Percentiles rank a stretch among this genome's conserved stretches.
Evolutionary conservation across 2,329 filamentous ascomycete genomes (phyloP).

Genomic region (Fusarium sp.): DNA sequence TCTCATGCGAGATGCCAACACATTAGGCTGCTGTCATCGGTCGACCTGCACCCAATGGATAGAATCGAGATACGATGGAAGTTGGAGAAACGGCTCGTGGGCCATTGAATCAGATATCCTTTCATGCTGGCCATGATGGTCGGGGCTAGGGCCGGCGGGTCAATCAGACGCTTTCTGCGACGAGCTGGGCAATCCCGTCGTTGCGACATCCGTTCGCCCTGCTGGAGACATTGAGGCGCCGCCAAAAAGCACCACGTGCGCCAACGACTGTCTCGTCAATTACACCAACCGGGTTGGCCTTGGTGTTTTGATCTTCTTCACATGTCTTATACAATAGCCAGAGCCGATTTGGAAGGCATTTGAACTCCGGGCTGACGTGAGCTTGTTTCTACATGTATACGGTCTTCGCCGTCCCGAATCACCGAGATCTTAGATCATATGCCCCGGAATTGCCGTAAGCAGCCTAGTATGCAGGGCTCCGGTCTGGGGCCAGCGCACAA

Average conservation of each 20-base stretch:
- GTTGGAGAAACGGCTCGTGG: slow-evolving; percentile 18
- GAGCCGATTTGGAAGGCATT: slow-evolving; percentile 28
- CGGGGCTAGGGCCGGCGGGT: slow-evolving; percentile 23
- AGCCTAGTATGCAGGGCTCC: slow-evolving; percentile 39
- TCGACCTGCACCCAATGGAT: slow-evolving; percentile 20
- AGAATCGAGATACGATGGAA: slow-evolving; percentile 4
- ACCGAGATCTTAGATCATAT: slow-evolving; percentile 52
- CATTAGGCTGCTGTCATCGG: slow-evolving; percentile 20
- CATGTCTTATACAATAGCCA: slow-evolving; percentile 7
- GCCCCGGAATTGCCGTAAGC: slow-evolving; percentile 48
- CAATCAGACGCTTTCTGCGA: slow-evolving; percentile 14
- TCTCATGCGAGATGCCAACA: slow-evolving; percentile 25
- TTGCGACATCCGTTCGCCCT: slow-evolving; percentile 11
- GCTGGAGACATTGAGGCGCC: slow-evolving; percentile 17
- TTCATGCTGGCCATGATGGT: slow-evolving; percentile 8
- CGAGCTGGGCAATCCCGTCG: slow-evolving; percentile 24
- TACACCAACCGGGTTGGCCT: neutral
- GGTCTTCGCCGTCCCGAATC: slow-evolving; percentile 49
- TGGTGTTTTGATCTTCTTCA: neutral
- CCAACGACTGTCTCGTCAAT: slow-evolving; percentile 6
- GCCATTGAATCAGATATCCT: slow-evolving; percentile 24
- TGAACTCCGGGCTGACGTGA: slow-evolving; percentile 36
- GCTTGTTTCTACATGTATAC: slow-evolving; percentile 29
- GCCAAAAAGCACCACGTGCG: slow-evolving; percentile 8
- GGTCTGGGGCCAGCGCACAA: slow-evolving; percentile 44